Evolutionary conservation across 352 stramenopile species (phyloP).

Genomic region (Globisporangium orthogonon): DNA sequence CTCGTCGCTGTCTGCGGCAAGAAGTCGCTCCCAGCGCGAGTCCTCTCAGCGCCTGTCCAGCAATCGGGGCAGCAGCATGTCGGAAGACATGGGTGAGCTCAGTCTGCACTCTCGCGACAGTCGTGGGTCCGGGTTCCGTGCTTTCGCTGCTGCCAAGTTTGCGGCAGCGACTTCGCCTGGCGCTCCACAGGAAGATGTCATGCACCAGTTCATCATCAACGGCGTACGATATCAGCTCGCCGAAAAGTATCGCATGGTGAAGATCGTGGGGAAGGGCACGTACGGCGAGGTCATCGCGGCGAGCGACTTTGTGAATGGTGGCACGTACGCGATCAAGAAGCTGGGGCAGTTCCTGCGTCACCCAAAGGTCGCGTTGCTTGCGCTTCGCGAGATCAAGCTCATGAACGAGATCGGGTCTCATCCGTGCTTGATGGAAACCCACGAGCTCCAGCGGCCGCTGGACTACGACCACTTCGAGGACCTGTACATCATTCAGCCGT

Average conservation of each 20-base stretch:
- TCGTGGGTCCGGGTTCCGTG: slow-evolving; percentile 25
- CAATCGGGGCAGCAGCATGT: slow-evolving; percentile 26
- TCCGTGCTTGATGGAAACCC: slow-evolving; percentile 73
- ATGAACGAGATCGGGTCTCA: slow-evolving; percentile 82
- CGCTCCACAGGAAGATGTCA: slow-evolving; percentile 47
- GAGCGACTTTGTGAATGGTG: slow-evolving; percentile 78
- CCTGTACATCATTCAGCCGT: slow-evolving; percentile 95
- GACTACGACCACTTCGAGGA: slow-evolving; percentile 92
- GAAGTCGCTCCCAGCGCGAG: slow-evolving; percentile 26
- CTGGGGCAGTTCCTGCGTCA: slow-evolving; percentile 79
- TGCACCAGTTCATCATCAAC: slow-evolving; percentile 88
- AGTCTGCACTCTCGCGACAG: slow-evolving; percentile 8
- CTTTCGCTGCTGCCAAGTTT: slow-evolving; percentile 29
- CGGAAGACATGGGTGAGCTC: slow-evolving; percentile 15
- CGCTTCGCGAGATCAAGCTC: slow-evolving; percentile 83
- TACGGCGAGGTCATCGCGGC: slow-evolving; percentile 89
- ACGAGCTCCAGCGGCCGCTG: slow-evolving; percentile 76
- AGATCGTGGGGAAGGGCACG: slow-evolving; percentile 85
- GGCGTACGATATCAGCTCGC: slow-evolving; percentile 80
- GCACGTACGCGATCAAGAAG: slow-evolving; percentile 89
- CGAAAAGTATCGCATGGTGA: slow-evolving; percentile 88
- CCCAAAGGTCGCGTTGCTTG: slow-evolving; percentile 78
- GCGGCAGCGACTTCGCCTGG: slow-evolving; percentile 6
- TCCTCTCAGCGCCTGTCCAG: slow-evolving; percentile 27
- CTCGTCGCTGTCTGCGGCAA: slow-evolving; percentile 48